Percentiles rank a stretch among this genome's conserved stretches.
Evolutionary conservation across 1,284 basidiomycete genomes (phyloP).

Genomic region (Irpex rosettiformis): DNA sequence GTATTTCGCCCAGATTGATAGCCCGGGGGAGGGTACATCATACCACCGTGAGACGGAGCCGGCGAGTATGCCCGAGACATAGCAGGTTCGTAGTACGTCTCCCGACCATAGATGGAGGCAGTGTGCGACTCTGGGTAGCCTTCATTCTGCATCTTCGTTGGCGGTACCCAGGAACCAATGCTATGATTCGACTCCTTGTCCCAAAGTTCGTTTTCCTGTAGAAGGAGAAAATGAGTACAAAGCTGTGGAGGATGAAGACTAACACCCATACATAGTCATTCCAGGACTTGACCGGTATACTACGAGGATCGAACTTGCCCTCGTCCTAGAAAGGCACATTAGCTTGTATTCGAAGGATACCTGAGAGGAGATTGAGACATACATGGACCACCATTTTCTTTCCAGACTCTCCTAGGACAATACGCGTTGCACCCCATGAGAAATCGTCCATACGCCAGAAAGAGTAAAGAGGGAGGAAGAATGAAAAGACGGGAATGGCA

Average conservation of each 20-base stretch:
- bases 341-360: constrained; percentile 13
- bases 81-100: constrained; percentile 73
- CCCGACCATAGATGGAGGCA: constrained; percentile 76
- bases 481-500: constrained; percentile 89
- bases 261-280: constrained; percentile 74
- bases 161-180: constrained; percentile 82
- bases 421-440: constrained; percentile 94
- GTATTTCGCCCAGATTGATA: constrained; percentile 79
- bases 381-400: constrained; percentile 95
- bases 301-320: constrained; percentile 91
- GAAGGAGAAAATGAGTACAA: constrained; percentile 7
- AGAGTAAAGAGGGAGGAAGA: constrained; percentile 92
- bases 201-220: constrained; percentile 91
- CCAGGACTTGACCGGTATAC: constrained; percentile 96
- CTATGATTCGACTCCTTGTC: constrained; percentile 94
- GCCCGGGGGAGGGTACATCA: constrained; percentile 45
- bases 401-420: constrained; percentile 92
- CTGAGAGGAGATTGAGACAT: constrained; percentile 23
- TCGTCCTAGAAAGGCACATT: constrained; percentile 66
- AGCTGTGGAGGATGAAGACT: not conserved
- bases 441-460: constrained; percentile 99
- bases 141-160: constrained; percentile 61
- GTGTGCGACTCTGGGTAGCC: constrained; percentile 73
- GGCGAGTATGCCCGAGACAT: constrained; percentile 59
- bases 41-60: constrained; percentile 57